These are phyloP conservation scores for Ceratocystis variospora DNA, from an alignment of 2,329 filamentous ascomycete genomes.

Conservation along the genomic window DNA sequence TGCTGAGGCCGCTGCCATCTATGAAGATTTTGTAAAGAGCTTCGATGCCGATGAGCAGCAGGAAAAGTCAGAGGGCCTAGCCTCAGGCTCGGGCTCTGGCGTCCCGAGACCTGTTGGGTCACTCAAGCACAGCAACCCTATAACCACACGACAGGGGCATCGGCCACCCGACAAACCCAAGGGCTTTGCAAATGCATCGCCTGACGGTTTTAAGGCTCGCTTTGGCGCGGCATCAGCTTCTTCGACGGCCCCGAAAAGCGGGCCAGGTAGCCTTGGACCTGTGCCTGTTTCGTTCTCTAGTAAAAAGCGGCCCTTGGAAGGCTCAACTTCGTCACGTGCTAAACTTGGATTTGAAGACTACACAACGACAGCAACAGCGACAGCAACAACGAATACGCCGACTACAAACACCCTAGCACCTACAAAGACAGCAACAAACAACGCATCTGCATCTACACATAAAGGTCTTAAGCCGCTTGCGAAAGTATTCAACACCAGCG, in stretches of 20 bases:
- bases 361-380: constrained; percentile 18
- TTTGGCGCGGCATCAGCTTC: constrained; percentile 38
- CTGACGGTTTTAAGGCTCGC: constrained; percentile 42
- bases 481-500: constrained; percentile 58
- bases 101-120: too few species aligned
- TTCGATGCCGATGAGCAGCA: constrained; percentile 48
- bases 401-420: background rate
- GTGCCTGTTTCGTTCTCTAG: constrained; percentile 28
- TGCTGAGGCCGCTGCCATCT: constrained; percentile 74
- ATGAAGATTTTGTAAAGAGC: constrained; percentile 75
- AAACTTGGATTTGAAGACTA: constrained; percentile 29
- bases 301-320: constrained; percentile 40
- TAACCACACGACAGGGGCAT: too few species aligned
- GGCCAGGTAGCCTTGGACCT: constrained; percentile 48
- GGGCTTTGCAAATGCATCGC: background rate
- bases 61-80: constrained; percentile 13
- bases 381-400: background rate
- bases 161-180: background rate
- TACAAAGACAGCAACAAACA: background rate
- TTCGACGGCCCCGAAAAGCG: constrained; percentile 37
- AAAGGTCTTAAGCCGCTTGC: constrained; percentile 31
- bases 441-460: background rate
- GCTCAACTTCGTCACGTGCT: constrained; percentile 23
- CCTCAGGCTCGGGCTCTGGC: background rate
- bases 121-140: too few species aligned